Evolutionary conservation across 192 early-diverging fungal species (phyloP).

Genomic region (Jimgerdemannia flammicorona): DNA sequence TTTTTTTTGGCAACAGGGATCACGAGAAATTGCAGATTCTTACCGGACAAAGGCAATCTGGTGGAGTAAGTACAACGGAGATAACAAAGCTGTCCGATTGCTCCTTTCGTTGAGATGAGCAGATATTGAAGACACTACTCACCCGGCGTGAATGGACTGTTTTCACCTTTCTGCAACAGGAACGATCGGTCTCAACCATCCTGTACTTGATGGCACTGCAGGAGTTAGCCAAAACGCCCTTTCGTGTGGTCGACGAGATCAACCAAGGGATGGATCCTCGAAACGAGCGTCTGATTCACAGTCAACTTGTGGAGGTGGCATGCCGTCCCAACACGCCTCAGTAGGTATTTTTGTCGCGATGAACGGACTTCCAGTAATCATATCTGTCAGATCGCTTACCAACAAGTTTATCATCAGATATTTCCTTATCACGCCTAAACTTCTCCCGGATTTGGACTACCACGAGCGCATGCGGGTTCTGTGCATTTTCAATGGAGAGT

Average conservation of each 20-base stretch:
- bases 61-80: constrained; percentile 64
- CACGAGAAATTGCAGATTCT: constrained; percentile 79
- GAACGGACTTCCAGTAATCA: no score
- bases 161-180: constrained; percentile 36
- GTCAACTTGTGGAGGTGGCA: constrained; percentile 81
- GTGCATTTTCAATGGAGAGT: constrained; percentile 94
- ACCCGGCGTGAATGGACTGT: no score
- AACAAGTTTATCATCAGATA: constrained; percentile 61
- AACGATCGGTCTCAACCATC: constrained; percentile 94
- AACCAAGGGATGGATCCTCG: constrained; percentile 99
- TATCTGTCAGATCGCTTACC: no score
- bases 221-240: constrained; percentile 79
- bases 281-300: constrained; percentile 95
- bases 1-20: constrained; percentile 41
- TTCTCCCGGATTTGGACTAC: constrained; percentile 90
- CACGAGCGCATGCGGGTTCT: constrained; percentile 89
- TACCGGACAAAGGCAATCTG: constrained; percentile 89
- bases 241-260: constrained; percentile 99
- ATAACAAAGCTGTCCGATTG: no score
- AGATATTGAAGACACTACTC: no score
- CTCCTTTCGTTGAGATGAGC: no score
- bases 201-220: constrained; percentile 95
- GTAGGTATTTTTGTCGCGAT: constrained; percentile 46
- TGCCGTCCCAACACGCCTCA: constrained; percentile 67
- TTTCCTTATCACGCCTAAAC: constrained; percentile 98